phyloP scores from a whole-genome alignment of 768 basidiomycete genomes.

The Rhodotorula toruloides region DNA sequence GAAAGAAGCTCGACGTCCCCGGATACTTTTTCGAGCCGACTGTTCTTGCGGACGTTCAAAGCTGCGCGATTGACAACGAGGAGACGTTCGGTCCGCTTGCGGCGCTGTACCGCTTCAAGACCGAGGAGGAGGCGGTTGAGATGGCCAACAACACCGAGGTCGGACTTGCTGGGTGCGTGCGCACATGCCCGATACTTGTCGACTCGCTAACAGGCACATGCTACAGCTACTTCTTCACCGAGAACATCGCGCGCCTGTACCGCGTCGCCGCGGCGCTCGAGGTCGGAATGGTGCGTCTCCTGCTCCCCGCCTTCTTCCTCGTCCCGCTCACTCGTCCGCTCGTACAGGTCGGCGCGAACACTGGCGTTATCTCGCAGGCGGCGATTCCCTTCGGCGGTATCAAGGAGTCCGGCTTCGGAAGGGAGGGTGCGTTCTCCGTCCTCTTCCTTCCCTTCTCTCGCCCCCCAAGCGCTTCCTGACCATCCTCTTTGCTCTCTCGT shows the following conservation, averaged over 20 bases:
- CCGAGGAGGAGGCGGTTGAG: constrained; percentile 84
- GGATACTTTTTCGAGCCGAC: constrained; percentile 54
- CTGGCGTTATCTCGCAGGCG: constrained; percentile 70
- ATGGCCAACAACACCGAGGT: constrained; percentile 76
- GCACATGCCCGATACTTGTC: not conserved
- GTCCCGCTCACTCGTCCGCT: too few species aligned
- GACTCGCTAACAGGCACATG: not conserved
- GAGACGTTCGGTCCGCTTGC: constrained; percentile 89
- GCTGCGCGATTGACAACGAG: constrained; percentile 64
- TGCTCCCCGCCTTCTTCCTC: not conserved
- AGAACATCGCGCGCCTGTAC: constrained; percentile 84
- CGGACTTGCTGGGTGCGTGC: constrained; percentile 66
- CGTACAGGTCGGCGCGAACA: constrained; percentile 46
- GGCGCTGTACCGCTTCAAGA: constrained; percentile 79
- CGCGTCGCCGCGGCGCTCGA: constrained; percentile 90
- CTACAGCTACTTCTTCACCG: constrained; percentile 65
- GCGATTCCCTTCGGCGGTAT: constrained; percentile 70
- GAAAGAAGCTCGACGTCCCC: constrained; percentile 58
- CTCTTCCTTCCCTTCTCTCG: too few species aligned
- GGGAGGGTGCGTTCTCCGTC: constrained; percentile 11
- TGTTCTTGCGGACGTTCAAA: constrained; percentile 71
- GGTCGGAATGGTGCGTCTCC: constrained; percentile 50
- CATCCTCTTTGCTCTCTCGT: not conserved
- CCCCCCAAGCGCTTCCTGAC: not conserved
- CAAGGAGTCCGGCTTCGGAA: constrained; percentile 72